Conservation (phyloP, 2,329 filamentous ascomycete species). For the Fusarium nodosum region DNA sequence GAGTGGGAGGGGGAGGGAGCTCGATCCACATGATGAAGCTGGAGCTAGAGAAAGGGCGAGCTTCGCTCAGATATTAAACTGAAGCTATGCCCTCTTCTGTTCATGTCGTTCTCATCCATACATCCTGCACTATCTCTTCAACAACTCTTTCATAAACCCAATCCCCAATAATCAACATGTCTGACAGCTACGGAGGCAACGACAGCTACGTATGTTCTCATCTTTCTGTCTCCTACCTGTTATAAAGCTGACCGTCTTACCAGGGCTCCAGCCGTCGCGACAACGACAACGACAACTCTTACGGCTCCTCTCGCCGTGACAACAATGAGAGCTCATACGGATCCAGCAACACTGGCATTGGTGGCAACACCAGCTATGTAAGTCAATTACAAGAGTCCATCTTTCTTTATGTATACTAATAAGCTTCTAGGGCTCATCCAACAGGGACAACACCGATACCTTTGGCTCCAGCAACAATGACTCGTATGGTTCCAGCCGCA, state of each 20-base stretch:
- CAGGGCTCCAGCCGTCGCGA: slow-evolving; percentile 40
- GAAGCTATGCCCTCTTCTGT: slow-evolving; percentile 31
- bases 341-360: slow-evolving; percentile 16
- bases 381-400: neutral
- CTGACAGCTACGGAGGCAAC: slow-evolving; percentile 61
- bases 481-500: slow-evolving; percentile 2
- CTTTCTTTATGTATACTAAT: neutral
- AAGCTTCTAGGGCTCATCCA: slow-evolving; percentile 18
- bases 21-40: slow-evolving; percentile 37
- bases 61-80: slow-evolving; percentile 41
- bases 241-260: slow-evolving; percentile 15
- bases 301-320: slow-evolving; percentile 14
- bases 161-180: slow-evolving; percentile 56
- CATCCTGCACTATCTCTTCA: slow-evolving; percentile 13
- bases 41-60: slow-evolving; percentile 32
- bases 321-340: slow-evolving; percentile 21
- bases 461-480: neutral
- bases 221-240: neutral
- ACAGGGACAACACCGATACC: neutral
- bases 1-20: neutral
- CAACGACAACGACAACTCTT: slow-evolving; percentile 30
- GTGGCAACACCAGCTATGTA: slow-evolving; percentile 22
- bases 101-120: slow-evolving; percentile 1
- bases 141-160: slow-evolving; percentile 3
- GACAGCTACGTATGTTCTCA: slow-evolving; percentile 49